Percentiles rank a stretch among this genome's conserved stretches.
These are phyloP conservation scores for Candida jianshihensis DNA, from an alignment of 805 yeast species.

Conservation along the genomic window DNA sequence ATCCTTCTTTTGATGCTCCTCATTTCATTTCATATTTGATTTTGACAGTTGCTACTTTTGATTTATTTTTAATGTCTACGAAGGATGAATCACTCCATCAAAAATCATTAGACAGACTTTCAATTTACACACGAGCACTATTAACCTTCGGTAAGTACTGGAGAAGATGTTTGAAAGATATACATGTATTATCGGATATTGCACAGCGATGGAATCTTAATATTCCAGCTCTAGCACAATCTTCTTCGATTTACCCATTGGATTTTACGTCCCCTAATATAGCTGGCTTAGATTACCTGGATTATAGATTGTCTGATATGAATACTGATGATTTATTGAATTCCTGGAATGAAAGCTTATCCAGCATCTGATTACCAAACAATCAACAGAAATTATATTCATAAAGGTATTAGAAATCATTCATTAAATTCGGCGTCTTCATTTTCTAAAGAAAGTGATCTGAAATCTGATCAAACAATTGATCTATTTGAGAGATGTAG, in stretches of 20 bases:
- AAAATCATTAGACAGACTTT: conserved; percentile 16
- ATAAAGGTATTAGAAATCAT: too few relatives aligned
- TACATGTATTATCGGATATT: conserved; percentile 19
- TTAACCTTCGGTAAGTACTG: conserved; percentile 21
- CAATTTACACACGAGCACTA: conserved; percentile 18
- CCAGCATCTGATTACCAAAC: too few relatives aligned
- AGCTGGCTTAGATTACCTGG: not conserved
- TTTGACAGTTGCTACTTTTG: conserved; percentile 27
- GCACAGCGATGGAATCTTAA: conserved; percentile 22
- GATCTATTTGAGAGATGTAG: not conserved
- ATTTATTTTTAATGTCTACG: conserved; percentile 24
- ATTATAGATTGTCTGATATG: not conserved
- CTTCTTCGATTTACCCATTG: not conserved
- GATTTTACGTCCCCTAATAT: not conserved
- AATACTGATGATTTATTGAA: not conserved
- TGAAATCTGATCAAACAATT: too few relatives aligned
- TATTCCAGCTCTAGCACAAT: not conserved
- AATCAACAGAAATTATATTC: too few relatives aligned
- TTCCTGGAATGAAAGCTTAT: too few relatives aligned
- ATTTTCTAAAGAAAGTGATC: too few relatives aligned
- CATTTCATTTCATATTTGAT: conserved; percentile 27
- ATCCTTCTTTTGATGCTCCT: conserved; percentile 13
- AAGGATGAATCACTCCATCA: conserved; percentile 17
- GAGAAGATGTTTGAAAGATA: conserved; percentile 26
- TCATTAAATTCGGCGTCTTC: too few relatives aligned